These are phyloP conservation scores for Colletotrichum brevisporum DNA, from an alignment of 2,329 filamentous ascomycete genomes.

Conservation along the genomic window DNA sequence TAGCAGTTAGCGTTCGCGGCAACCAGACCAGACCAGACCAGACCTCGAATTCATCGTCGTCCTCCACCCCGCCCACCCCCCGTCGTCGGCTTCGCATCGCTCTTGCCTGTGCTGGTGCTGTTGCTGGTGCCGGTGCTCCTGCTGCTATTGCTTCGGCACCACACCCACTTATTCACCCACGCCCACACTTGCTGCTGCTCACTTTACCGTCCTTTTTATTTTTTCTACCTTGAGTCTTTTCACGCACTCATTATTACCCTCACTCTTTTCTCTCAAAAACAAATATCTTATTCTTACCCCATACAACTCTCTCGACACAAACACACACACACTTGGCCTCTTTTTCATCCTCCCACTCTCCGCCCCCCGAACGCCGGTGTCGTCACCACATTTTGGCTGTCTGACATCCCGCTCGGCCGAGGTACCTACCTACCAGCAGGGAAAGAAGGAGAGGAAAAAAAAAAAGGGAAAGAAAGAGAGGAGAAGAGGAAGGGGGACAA, in stretches of 20 bases:
- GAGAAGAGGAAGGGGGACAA: neutral
- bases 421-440: neutral
- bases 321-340: neutral
- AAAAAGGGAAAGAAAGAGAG: neutral
- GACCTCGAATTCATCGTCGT: neutral
- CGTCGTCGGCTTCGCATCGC: constrained; percentile 21
- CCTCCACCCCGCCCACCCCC: neutral
- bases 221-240: constrained; percentile 1
- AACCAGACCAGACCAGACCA: neutral
- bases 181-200: constrained; percentile 22
- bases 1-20: constrained; percentile 17
- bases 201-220: constrained; percentile 5
- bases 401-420: constrained; percentile 15
- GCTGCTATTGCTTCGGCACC: constrained; percentile 26
- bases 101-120: neutral
- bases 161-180: constrained; percentile 36
- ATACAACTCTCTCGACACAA: constrained; percentile 18
- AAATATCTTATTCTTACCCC: constrained; percentile 31
- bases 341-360: neutral
- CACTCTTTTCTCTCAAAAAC: constrained; percentile 5
- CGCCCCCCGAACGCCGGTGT: neutral
- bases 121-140: neutral
- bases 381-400: neutral
- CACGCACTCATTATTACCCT: constrained; percentile 2
- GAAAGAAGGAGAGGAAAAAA: neutral